phyloP scores from a whole-genome alignment of 2,329 filamentous ascomycete species.

The Cytospora schulzeri region DNA sequence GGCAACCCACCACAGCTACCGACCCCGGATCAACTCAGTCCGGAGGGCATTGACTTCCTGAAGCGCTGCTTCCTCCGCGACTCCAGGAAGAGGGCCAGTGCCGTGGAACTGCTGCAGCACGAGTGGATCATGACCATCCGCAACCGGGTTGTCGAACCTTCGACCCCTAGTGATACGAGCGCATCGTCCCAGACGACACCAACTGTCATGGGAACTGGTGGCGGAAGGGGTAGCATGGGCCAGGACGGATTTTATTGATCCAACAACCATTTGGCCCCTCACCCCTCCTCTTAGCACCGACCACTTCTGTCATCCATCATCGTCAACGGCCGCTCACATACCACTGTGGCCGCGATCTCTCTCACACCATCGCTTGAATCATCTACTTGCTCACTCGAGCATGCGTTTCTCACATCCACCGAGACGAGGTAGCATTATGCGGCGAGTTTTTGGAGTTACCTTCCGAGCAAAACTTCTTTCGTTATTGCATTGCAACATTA shows the following conservation, averaged over 20 bases:
- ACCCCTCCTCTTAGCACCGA: neutral
- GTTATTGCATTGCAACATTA: conserved; percentile 4
- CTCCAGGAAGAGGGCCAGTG: conserved; percentile 75
- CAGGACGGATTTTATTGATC: conserved; percentile 40
- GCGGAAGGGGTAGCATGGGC: conserved; percentile 34
- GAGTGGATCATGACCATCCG: conserved; percentile 80
- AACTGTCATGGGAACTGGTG: conserved; percentile 32
- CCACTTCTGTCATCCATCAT: neutral
- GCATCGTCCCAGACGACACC: conserved; percentile 46
- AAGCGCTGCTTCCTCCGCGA: conserved; percentile 84
- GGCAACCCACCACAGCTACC: conserved; percentile 91
- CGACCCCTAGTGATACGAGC: conserved; percentile 61
- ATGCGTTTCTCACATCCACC: neutral
- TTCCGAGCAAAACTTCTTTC: conserved; percentile 4
- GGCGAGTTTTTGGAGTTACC: conserved; percentile 16
- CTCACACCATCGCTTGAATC: neutral
- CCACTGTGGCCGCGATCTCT: neutral
- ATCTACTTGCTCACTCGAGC: neutral
- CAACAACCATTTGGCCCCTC: neutral
- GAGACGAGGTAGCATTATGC: conserved; percentile 13
- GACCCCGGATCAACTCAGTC: conserved; percentile 78
- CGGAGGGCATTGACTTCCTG: conserved; percentile 84
- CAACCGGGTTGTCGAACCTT: conserved; percentile 65
- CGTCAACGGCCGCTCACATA: neutral
- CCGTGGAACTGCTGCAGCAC: conserved; percentile 88